Conservation (phyloP, 371 early-diverging fungal genomes). For the Haplosporangium sp. region DNA sequence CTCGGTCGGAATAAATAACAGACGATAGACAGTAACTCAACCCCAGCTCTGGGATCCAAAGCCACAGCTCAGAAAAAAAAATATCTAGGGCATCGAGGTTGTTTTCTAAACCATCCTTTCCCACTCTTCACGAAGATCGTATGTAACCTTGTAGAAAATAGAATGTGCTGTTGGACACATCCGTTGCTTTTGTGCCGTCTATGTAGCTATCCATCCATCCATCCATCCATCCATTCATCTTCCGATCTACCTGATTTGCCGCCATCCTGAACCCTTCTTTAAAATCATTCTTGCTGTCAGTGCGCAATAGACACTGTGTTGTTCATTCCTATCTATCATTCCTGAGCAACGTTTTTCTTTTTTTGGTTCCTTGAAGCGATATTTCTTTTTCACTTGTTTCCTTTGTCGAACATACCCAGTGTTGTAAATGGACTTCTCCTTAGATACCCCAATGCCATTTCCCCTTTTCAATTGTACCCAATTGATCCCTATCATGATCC, state of each 20-base stretch:
- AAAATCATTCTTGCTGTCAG: slow-evolving; percentile 11
- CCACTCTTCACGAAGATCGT: slow-evolving; percentile 47
- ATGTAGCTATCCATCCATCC: slow-evolving; percentile 19
- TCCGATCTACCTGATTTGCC: background rate
- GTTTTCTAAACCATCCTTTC: slow-evolving; percentile 35
- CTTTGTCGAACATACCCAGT: background rate
- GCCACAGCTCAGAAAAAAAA: background rate
- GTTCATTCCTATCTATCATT: background rate
- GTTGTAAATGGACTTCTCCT: background rate
- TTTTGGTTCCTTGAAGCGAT: background rate
- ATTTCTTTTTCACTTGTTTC: background rate
- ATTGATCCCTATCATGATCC: background rate
- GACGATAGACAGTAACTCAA: background rate
- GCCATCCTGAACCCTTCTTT: background rate
- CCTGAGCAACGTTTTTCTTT: slow-evolving; percentile 2
- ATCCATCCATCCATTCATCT: slow-evolving; percentile 11
- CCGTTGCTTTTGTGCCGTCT: slow-evolving; percentile 3
- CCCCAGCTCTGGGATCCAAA: background rate
- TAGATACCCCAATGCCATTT: background rate
- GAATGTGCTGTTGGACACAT: slow-evolving; percentile 4
- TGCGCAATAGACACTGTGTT: slow-evolving; percentile 10
- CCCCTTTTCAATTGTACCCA: background rate
- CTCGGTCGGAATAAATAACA: too few species aligned
- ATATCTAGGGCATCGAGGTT: background rate
- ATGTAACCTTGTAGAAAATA: slow-evolving; percentile 22